Evolutionary conservation across 1,284 basidiomycete species (phyloP).

Genomic region (Trichosporon coremiiforme): DNA sequence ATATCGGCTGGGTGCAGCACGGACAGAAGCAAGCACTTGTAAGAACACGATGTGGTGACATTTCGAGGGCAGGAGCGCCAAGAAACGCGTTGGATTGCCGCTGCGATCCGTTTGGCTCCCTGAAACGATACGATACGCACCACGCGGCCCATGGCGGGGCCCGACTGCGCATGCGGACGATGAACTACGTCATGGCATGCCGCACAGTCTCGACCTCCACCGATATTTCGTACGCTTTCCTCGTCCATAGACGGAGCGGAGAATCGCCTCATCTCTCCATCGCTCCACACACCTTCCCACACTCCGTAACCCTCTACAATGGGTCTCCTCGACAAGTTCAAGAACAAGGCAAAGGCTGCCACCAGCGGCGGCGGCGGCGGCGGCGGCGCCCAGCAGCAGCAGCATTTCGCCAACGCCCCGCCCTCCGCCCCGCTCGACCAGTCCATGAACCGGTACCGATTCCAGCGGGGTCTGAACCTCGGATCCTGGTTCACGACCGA

Average conservation of each 20-base stretch:
- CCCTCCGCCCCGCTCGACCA: conserved; percentile 31
- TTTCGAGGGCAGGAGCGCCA: not conserved
- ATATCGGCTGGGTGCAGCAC: not conserved
- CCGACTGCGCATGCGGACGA: not conserved
- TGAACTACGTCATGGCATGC: conserved; percentile 5
- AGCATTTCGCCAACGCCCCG: conserved; percentile 24
- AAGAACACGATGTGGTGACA: not conserved
- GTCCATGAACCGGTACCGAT: conserved; percentile 65
- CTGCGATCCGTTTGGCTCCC: not conserved
- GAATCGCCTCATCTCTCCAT: not conserved
- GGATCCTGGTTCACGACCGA: conserved; percentile 74
- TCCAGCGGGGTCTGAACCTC: conserved; percentile 80
- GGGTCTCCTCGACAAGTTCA: conserved; percentile 53
- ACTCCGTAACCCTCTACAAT: conserved; percentile 30
- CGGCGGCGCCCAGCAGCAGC: conserved; percentile 9
- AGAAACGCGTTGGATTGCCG: not conserved
- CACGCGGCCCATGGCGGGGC: not conserved
- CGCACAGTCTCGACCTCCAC: not conserved
- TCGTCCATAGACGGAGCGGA: not conserved
- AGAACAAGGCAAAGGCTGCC: conserved; percentile 31
- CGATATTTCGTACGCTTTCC: not conserved
- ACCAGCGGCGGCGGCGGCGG: conserved; percentile 17
- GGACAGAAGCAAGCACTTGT: not conserved
- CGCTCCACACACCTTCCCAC: not conserved
- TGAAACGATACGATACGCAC: not conserved